These are phyloP conservation scores for Agaricus subrufescens DNA, from an alignment of 768 basidiomycete species.

Conservation along the genomic window DNA sequence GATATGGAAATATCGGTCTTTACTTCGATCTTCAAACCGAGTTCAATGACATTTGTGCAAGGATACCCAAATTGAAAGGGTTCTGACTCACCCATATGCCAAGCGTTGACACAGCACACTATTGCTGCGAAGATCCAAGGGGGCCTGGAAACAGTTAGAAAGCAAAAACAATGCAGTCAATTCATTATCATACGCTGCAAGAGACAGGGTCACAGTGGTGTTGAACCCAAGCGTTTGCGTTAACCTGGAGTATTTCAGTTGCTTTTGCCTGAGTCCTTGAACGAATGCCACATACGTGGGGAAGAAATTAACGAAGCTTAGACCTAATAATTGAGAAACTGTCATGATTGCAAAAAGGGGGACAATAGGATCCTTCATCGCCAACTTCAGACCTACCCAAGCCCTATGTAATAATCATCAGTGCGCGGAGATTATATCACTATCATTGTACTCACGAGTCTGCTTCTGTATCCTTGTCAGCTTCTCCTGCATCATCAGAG, in stretches of 20 bases:
- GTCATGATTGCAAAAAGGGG: conserved; percentile 45
- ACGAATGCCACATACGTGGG: conserved; percentile 26
- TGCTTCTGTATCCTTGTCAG: conserved; percentile 48
- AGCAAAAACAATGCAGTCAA: too few relatives aligned
- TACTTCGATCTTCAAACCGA: too few relatives aligned
- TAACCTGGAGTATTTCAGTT: conserved; percentile 25
- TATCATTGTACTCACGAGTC: conserved; percentile 41
- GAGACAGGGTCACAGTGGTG: conserved; percentile 47
- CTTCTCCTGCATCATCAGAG: conserved; percentile 61
- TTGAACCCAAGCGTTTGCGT: conserved; percentile 53
- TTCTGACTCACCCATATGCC: too few relatives aligned
- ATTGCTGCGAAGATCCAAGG: too few relatives aligned
- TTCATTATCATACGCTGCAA: conserved; percentile 41
- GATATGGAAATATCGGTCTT: too few relatives aligned
- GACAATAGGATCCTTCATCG: conserved; percentile 48
- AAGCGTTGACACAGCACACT: too few relatives aligned
- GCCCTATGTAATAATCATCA: conserved; percentile 26
- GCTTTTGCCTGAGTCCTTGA: neutral
- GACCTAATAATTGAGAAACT: conserved; percentile 40
- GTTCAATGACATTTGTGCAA: too few relatives aligned
- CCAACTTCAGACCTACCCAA: conserved; percentile 43
- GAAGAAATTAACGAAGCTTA: conserved; percentile 56
- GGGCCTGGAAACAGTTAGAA: too few relatives aligned
- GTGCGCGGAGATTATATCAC: neutral
- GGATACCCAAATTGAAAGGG: too few relatives aligned